phyloP scores from a whole-genome alignment of 805 yeast species.

The Millerago galiae region DNA sequence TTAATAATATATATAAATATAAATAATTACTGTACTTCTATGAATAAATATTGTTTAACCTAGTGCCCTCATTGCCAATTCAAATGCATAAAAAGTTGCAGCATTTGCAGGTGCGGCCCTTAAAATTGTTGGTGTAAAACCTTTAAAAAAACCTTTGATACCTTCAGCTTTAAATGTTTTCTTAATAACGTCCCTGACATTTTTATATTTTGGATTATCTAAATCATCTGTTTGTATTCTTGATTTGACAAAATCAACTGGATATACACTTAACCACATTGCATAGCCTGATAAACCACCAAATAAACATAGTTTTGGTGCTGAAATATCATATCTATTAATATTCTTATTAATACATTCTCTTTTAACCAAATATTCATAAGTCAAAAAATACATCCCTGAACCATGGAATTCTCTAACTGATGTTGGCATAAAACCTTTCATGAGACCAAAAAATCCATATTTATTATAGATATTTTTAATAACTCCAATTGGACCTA shows the following conservation, averaged over 20 bases:
- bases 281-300: conserved; percentile 92
- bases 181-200: conserved; percentile 51
- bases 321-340: conserved; percentile 70
- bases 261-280: conserved; percentile 80
- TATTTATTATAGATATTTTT: conserved; percentile 45
- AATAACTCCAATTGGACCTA: conserved; percentile 72
- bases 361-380: conserved; percentile 76
- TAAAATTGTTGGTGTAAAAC: conserved; percentile 84
- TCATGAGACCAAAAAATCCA: conserved; percentile 61
- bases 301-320: conserved; percentile 76
- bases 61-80: conserved; percentile 64
- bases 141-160: conserved; percentile 74
- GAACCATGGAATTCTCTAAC: conserved; percentile 82
- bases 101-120: conserved; percentile 99
- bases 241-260: conserved; percentile 87
- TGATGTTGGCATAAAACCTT: conserved; percentile 80
- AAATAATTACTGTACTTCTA: background rate
- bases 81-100: conserved; percentile 92
- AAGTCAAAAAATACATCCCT: conserved; percentile 84
- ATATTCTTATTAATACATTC: conserved; percentile 45
- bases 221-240: conserved; percentile 74
- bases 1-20: background rate
- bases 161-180: conserved; percentile 56
- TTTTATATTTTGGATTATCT: conserved; percentile 50
- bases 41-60: conserved; percentile 7